A percentile compares a stretch with the other conserved stretches of the same genome.
These are phyloP conservation scores for Trichoderma citrinoviride DNA, from an alignment of 2,329 filamentous ascomycete genomes.

Conservation along the genomic window DNA sequence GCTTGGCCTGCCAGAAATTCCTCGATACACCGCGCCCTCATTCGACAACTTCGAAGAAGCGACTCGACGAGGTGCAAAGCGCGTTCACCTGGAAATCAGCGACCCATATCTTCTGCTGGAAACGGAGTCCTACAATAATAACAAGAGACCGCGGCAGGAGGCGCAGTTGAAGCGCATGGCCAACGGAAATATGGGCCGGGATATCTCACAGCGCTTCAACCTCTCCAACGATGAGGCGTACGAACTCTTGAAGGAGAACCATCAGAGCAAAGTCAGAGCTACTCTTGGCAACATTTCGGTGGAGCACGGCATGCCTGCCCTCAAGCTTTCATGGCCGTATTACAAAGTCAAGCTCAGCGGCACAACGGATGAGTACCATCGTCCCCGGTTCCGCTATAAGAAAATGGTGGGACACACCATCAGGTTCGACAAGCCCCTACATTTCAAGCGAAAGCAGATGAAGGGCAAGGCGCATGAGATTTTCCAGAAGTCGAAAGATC, in stretches of 20 bases:
- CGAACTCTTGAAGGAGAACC: conserved; percentile 92
- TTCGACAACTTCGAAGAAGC: conserved; percentile 78
- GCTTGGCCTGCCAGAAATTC: conserved; percentile 57
- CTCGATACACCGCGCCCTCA: conserved; percentile 62
- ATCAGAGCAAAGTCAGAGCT: conserved; percentile 91
- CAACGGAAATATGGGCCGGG: conserved; percentile 66
- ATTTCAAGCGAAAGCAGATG: conserved; percentile 76
- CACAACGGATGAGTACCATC: conserved; percentile 78
- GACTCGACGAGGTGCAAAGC: conserved; percentile 71
- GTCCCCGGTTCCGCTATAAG: conserved; percentile 72
- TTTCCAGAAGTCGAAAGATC: conserved; percentile 75
- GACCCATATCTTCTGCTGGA: conserved; percentile 86
- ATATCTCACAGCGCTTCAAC: conserved; percentile 82
- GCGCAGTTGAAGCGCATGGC: conserved; percentile 64
- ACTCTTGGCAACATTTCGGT: conserved; percentile 89
- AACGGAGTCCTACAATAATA: conserved; percentile 62
- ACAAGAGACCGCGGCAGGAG: conserved; percentile 57
- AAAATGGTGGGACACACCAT: conserved; percentile 65
- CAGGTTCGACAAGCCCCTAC: conserved; percentile 67
- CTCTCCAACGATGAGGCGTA: conserved; percentile 96
- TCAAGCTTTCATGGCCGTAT: conserved; percentile 92
- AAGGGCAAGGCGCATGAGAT: conserved; percentile 77
- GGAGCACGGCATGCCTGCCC: conserved; percentile 88
- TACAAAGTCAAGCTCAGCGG: conserved; percentile 81
- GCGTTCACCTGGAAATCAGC: conserved; percentile 79